A percentile compares a stretch with the other conserved stretches of the same genome.
phyloP scores from a whole-genome alignment of 2,329 filamentous ascomycete genomes.

The Claviceps capensis region DNA sequence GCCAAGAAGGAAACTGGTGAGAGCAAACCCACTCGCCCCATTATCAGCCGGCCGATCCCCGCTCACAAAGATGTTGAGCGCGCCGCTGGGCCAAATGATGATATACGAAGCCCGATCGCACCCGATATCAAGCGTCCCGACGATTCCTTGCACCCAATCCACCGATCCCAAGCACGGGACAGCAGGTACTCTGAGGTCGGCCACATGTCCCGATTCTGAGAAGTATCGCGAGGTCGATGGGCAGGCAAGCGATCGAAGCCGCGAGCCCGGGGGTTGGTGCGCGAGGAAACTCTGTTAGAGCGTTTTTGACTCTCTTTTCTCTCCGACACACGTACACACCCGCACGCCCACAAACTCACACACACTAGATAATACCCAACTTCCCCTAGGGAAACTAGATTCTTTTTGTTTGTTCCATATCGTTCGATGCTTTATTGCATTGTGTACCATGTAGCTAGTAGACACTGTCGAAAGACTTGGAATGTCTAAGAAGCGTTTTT shows the following conservation, averaged over 20 bases:
- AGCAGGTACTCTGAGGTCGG: constrained; percentile 34
- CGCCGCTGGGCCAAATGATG: constrained; percentile 15
- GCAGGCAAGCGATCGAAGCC: background rate
- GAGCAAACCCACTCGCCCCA: constrained; percentile 13
- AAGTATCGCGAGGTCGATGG: background rate
- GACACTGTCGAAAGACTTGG: background rate
- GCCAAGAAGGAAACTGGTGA: constrained; percentile 15
- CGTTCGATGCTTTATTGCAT: background rate
- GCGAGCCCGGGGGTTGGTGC: background rate
- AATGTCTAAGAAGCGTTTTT: background rate
- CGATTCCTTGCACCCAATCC: constrained; percentile 43
- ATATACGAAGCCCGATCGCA: constrained; percentile 37
- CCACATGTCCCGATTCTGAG: constrained; percentile 35
- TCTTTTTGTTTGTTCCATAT: background rate
- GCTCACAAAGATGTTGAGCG: constrained; percentile 23
- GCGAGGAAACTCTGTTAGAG: background rate
- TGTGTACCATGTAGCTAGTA: background rate
- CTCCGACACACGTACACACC: too few relatives aligned
- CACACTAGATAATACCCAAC: constrained; percentile 3
- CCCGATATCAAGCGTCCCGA: constrained; percentile 41
- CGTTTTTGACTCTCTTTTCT: background rate
- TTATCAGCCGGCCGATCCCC: constrained; percentile 21
- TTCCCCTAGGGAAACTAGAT: background rate
- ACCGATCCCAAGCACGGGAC: constrained; percentile 18
- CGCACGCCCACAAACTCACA: too few relatives aligned